Base-by-base conservation (phyloP, 2,329 filamentous ascomycete species). In the Colletotrichum tanaceti region DNA sequence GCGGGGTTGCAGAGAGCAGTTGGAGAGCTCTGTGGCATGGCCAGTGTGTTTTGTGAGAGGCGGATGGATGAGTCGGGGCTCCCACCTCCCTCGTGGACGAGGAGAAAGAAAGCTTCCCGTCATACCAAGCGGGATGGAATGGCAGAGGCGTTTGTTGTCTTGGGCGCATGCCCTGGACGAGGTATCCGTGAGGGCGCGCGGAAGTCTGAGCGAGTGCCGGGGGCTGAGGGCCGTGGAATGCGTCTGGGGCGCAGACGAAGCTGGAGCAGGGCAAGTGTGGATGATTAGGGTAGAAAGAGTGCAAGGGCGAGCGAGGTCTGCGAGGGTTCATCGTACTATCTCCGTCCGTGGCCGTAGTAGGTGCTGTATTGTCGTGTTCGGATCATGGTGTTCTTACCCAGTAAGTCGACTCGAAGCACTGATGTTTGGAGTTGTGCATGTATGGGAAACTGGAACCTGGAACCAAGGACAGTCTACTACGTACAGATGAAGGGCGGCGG, bases 101-200 rank as follows among this genome's bases (percentile, higher is more conserved):
- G 3, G 14, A 38, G 44, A 13, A 9, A 46, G 35, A 39, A 18
- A 60, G 53, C 64, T 52, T 52, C 28, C 65, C 60, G 52, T 54
- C 59, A 32, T 10, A 32, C 28, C 7, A 58, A 20, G 44, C 39
- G 52, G 47, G 39, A 54, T 41, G 47, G 53, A 64, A 68, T 64
- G 61, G 53, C 20, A 47, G 61, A 64, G 60, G 65, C 50, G 65
- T 54, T 59, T 58, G 60, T 58, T 53, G 53, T 68, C 52, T 68
- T 41, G 50, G 43, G n/a, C 28, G 43, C 18, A 28, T 49, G 60
- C 24, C 28, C 39, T 63, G 59, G 52, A 41, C 32, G 61, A 49
- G 47, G 54, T 47, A 54, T 65, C 44, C 47, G 59, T 55, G 43
- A 63, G 57, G 44, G 64, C 50, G 64, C 50, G 43, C 50, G 52